These are phyloP conservation scores for Aspergillus ochraceoroseus DNA, from an alignment of 2,329 filamentous ascomycete genomes.

Conservation along the genomic window DNA sequence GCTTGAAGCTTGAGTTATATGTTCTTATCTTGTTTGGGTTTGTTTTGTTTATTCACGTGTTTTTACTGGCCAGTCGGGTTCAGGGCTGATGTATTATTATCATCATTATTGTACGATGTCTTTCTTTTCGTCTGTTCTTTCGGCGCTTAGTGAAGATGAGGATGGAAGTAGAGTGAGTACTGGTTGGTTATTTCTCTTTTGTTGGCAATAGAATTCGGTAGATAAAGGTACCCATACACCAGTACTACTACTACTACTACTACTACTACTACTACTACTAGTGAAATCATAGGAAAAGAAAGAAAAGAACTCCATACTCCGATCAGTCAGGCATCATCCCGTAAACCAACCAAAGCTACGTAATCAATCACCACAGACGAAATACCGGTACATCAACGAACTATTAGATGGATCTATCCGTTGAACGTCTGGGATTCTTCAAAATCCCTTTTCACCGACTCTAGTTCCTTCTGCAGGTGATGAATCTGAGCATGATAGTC, in stretches of 20 bases:
- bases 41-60: slow-evolving; percentile 5
- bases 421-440: slow-evolving; percentile 49
- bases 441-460: slow-evolving; percentile 56
- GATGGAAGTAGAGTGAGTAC: neutral
- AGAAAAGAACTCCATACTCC: slow-evolving; percentile 14
- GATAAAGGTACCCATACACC: too few relatives aligned
- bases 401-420: slow-evolving; percentile 1
- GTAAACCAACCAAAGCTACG: slow-evolving; percentile 6
- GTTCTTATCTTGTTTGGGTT: slow-evolving; percentile 2
- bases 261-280: too few relatives aligned
- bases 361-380: slow-evolving; percentile 4
- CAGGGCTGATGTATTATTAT: slow-evolving; percentile 36
- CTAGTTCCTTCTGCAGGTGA: slow-evolving; percentile 59
- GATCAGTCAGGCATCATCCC: slow-evolving; percentile 8
- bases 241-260: too few relatives aligned
- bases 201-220: slow-evolving; percentile 1
- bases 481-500: slow-evolving; percentile 50
- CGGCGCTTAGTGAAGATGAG: slow-evolving; percentile 10
- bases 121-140: slow-evolving; percentile 8
- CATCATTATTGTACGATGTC: slow-evolving; percentile 22
- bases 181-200: neutral
- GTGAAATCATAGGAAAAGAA: too few relatives aligned
- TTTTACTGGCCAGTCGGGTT: slow-evolving; percentile 4
- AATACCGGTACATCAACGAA: slow-evolving; percentile 7
- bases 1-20: neutral